Evolutionary conservation across 2,329 filamentous ascomycete genomes (phyloP).

Genomic region (Claviceps maximensis): DNA sequence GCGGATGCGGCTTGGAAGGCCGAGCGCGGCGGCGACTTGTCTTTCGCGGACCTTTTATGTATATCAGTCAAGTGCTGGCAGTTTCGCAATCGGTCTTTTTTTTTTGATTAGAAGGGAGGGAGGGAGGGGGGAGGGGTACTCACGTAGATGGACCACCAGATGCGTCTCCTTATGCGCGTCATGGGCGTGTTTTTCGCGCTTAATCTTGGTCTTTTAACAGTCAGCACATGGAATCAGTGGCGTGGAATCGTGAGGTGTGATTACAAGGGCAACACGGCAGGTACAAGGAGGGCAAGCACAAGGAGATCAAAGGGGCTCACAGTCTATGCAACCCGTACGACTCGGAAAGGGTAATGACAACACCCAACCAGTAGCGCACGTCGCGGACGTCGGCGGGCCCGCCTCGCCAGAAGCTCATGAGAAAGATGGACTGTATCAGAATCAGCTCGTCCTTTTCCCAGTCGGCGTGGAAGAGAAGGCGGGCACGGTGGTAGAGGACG

Average conservation of each 20-base stretch:
- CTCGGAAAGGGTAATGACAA: constrained; percentile 37
- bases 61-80: no score
- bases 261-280: no score
- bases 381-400: constrained; percentile 34
- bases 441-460: constrained; percentile 37
- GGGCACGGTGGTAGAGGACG: constrained; percentile 34
- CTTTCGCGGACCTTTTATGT: constrained; percentile 24
- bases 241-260: no score
- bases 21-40: constrained; percentile 23
- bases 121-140: constrained; percentile 14
- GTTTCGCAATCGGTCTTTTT: no score
- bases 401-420: constrained; percentile 43
- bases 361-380: constrained; percentile 35
- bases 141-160: constrained; percentile 43
- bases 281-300: background rate
- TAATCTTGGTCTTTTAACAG: constrained; percentile 13
- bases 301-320: no score
- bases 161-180: constrained; percentile 27
- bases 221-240: no score
- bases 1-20: constrained; percentile 23
- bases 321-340: constrained; percentile 32
- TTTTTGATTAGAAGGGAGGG: no score
- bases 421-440: constrained; percentile 36
- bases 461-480: constrained; percentile 39
- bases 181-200: constrained; percentile 14